Percentiles rank a stretch among this genome's conserved stretches.
Conservation (phyloP, 164 flowering plant genomes). For the Magnolia changhungtana region DNA sequence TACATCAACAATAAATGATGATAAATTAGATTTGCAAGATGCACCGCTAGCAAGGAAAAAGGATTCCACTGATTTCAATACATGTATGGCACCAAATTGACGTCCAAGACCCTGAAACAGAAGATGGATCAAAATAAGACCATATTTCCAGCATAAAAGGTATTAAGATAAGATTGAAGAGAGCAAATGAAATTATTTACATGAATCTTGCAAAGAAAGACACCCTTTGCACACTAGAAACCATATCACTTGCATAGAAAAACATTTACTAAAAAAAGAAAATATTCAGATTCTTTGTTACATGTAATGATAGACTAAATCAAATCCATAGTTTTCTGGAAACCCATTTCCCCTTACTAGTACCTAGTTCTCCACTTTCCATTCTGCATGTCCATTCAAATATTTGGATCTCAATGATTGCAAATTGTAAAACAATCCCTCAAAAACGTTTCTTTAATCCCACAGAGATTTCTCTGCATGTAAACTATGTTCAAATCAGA, state of each 20-base stretch:
- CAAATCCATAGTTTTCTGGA: background rate
- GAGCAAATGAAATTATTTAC: background rate
- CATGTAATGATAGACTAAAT: background rate
- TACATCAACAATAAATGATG: slow-evolving; percentile 68
- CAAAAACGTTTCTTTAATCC: too few relatives aligned
- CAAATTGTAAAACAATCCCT: too few relatives aligned
- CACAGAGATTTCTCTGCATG: background rate
- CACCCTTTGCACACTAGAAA: background rate
- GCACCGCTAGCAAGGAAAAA: slow-evolving; percentile 54
- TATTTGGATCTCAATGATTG: too few relatives aligned
- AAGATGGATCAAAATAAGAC: slow-evolving; percentile 1
- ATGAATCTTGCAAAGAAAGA: background rate
- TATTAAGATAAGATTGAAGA: background rate
- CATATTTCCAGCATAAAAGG: background rate
- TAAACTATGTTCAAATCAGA: background rate
- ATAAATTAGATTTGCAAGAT: slow-evolving; percentile 55
- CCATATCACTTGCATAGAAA: background rate
- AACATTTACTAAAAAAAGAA: background rate
- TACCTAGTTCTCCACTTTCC: too few relatives aligned
- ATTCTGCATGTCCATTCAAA: too few relatives aligned
- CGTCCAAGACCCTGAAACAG: slow-evolving; percentile 71
- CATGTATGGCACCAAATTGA: slow-evolving; percentile 57
- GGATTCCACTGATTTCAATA: slow-evolving; percentile 66
- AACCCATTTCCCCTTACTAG: too few relatives aligned
- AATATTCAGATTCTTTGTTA: background rate